These are phyloP conservation scores for Talaromyces sp. DNA, from an alignment of 2,329 filamentous ascomycete genomes.

Conservation along the genomic window DNA sequence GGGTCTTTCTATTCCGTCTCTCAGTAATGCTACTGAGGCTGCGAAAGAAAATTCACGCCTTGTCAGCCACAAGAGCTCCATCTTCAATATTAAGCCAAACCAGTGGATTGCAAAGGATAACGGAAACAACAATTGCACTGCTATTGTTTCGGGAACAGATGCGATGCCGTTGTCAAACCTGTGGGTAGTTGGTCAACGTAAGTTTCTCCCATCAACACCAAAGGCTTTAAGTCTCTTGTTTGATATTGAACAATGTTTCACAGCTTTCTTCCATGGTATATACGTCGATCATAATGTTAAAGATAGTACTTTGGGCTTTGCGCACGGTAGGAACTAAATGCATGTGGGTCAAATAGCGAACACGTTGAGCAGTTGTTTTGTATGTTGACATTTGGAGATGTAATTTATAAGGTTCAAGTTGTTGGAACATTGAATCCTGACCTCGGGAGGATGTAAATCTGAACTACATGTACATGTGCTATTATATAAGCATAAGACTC, in stretches of 20 bases:
- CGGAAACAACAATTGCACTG: slow-evolving; percentile 9
- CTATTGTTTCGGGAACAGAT: slow-evolving; percentile 3
- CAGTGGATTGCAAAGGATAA: slow-evolving; percentile 5
- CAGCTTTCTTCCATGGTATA: slow-evolving; percentile 5
- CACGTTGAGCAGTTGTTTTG: too few relatives aligned
- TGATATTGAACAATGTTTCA: not conserved
- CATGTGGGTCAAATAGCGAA: too few relatives aligned
- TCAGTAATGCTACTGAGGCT: not conserved
- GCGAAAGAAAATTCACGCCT: not conserved
- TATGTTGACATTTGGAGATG: too few relatives aligned
- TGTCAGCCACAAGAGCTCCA: not conserved
- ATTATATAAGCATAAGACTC: too few relatives aligned
- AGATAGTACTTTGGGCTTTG: slow-evolving; percentile 6
- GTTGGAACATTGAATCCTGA: too few relatives aligned
- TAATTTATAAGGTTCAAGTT: too few relatives aligned
- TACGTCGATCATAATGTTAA: slow-evolving; percentile 5
- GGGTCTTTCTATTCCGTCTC: slow-evolving; percentile 4
- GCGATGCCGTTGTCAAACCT: not conserved
- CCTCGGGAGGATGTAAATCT: too few relatives aligned
- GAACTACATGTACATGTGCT: too few relatives aligned
- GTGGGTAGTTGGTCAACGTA: slow-evolving; percentile 9
- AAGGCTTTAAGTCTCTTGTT: not conserved
- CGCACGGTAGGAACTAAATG: not conserved
- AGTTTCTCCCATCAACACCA: not conserved
- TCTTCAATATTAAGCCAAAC: slow-evolving; percentile 1